Conservation (phyloP, 2,329 filamentous ascomycete genomes). For the Penicillium hesseltinei region DNA sequence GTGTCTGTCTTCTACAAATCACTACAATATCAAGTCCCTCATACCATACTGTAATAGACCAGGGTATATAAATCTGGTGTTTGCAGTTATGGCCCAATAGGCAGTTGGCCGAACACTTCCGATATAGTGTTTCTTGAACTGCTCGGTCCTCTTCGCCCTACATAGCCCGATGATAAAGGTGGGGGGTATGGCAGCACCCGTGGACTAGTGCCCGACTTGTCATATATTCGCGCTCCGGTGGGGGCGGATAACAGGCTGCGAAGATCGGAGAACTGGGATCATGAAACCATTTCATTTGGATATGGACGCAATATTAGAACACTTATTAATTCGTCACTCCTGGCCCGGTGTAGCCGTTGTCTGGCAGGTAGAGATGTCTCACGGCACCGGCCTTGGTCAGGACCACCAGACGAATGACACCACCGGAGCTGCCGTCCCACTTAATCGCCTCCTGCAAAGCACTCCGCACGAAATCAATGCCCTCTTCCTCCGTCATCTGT, state of each 20-base stretch:
- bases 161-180: not conserved
- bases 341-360: constrained; percentile 79
- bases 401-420: constrained; percentile 97
- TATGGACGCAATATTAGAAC: constrained; percentile 21
- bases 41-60: constrained; percentile 13
- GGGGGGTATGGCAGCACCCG: not conserved
- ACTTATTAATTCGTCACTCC: constrained; percentile 49
- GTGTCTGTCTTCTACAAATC: not conserved
- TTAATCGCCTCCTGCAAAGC: constrained; percentile 93
- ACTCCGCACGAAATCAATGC: constrained; percentile 88
- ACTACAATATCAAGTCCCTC: not conserved
- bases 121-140: not conserved
- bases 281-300: constrained; percentile 20
- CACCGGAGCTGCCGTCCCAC: constrained; percentile 98
- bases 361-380: constrained; percentile 92
- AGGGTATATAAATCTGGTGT: not conserved
- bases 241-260: not conserved
- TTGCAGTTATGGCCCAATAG: not conserved
- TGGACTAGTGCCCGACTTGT: not conserved
- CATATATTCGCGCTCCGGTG: not conserved
- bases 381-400: constrained; percentile 85
- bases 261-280: not conserved
- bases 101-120: not conserved
- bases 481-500: constrained; percentile 87
- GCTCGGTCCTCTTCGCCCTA: not conserved